phyloP scores from a whole-genome alignment of 176 grass and related monocot species.

The Avena atlantica region DNA sequence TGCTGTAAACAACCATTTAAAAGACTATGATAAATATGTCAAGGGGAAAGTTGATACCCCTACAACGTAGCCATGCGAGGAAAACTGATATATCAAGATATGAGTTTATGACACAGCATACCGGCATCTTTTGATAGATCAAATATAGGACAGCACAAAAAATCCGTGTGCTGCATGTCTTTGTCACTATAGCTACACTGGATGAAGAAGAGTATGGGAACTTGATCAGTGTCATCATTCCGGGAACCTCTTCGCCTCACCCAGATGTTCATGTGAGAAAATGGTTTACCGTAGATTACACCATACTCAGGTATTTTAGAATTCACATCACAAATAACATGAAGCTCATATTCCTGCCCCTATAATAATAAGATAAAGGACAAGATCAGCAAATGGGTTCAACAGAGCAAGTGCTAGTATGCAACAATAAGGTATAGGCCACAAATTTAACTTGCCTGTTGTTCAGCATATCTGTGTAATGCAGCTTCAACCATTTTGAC shows the following conservation, averaged over 20 bases:
- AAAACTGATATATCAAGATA: not conserved
- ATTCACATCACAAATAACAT: conserved; percentile 34
- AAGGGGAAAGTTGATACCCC: not conserved
- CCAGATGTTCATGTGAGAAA: conserved; percentile 41
- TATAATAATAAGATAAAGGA: not conserved
- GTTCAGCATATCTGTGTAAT: not conserved
- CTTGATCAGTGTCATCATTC: not conserved
- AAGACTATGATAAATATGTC: not conserved
- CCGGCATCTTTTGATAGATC: not conserved
- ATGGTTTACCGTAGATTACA: not conserved
- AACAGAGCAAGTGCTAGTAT: not conserved
- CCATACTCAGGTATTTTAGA: not conserved
- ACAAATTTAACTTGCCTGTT: not conserved
- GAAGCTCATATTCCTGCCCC: conserved; percentile 38
- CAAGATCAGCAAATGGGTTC: not conserved
- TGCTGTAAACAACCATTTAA: not conserved
- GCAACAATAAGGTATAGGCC: not conserved
- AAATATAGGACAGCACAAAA: not conserved
- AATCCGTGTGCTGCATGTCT: not conserved
- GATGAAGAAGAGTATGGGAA: conserved; percentile 30
- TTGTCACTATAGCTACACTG: conserved; percentile 13
- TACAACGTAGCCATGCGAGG: not conserved
- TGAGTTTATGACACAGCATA: not conserved
- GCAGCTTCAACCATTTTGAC: not conserved
- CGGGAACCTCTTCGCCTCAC: not conserved